Evolutionary conservation across 164 flowering plant species (phyloP).

Genomic region (Kalanchoe fedtschenkoi): DNA sequence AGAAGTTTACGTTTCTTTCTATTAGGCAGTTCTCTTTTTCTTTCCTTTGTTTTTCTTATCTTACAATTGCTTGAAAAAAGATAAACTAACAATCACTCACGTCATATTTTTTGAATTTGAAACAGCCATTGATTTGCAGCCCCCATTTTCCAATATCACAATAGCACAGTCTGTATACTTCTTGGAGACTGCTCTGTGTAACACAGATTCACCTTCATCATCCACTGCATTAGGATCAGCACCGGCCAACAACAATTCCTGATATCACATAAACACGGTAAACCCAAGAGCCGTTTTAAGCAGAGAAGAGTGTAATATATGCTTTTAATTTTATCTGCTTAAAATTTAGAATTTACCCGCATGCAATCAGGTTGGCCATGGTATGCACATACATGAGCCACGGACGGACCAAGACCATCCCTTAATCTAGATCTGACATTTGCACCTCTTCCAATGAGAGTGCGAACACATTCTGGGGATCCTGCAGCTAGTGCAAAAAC

Average conservation of each 20-base stretch:
- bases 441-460: constrained; percentile 64
- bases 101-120: constrained; percentile 68
- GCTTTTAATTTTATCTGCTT: background rate
- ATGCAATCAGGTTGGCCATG: constrained; percentile 99
- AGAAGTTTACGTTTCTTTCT: background rate
- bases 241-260: constrained; percentile 91
- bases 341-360: constrained; percentile 55
- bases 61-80: background rate
- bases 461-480: constrained; percentile 84
- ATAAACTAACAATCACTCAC: constrained; percentile 33
- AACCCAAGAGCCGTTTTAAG: background rate
- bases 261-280: constrained; percentile 14
- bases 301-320: background rate
- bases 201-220: constrained; percentile 96
- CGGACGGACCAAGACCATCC: constrained; percentile 90
- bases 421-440: constrained; percentile 75
- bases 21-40: background rate
- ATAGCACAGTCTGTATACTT: constrained; percentile 90
- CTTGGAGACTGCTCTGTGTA: constrained; percentile 86
- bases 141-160: constrained; percentile 87
- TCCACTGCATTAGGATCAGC: constrained; percentile 98
- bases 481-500: constrained; percentile 99
- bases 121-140: constrained; percentile 80
- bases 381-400: constrained; percentile 97
- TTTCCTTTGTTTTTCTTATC: background rate